Evolutionary conservation across 2,329 filamentous ascomycete species (phyloP).

Genomic region (Colletotrichum sp.): DNA sequence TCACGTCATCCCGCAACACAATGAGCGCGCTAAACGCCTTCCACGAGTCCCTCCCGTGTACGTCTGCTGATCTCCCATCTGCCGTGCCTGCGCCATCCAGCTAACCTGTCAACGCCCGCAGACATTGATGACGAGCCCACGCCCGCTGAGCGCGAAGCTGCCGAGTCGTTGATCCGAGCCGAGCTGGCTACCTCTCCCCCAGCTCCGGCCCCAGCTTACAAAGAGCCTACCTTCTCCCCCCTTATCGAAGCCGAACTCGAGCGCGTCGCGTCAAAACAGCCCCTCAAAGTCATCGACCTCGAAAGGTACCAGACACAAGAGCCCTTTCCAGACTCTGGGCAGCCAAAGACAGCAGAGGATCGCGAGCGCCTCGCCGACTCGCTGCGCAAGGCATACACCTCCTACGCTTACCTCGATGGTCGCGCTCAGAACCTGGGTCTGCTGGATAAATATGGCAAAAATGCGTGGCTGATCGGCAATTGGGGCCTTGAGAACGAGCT

Average conservation of each 20-base stretch:
- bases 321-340: conserved; percentile 28
- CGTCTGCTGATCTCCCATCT: conserved; percentile 29
- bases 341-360: conserved; percentile 23
- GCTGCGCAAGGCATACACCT: conserved; percentile 59
- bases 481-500: conserved; percentile 78
- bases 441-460: conserved; percentile 84
- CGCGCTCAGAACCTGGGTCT: conserved; percentile 66
- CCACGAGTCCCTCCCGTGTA: conserved; percentile 85
- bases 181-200: conserved; percentile 60
- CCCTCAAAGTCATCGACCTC: conserved; percentile 72
- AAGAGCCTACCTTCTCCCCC: conserved; percentile 64
- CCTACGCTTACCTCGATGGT: conserved; percentile 55
- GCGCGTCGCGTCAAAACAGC: conserved; percentile 61
- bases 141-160: conserved; percentile 64
- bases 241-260: conserved; percentile 71
- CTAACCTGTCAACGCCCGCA: conserved; percentile 39
- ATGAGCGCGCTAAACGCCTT: conserved; percentile 43
- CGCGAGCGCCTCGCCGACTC: conserved; percentile 70
- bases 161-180: conserved; percentile 70
- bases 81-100: neutral
- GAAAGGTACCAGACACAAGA: conserved; percentile 83
- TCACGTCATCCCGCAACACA: conserved; percentile 6
- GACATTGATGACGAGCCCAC: conserved; percentile 83
- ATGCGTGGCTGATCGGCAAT: conserved; percentile 90
- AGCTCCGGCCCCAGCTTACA: conserved; percentile 57